Conservation (phyloP, 768 basidiomycete genomes). For the Mycena crocata region DNA sequence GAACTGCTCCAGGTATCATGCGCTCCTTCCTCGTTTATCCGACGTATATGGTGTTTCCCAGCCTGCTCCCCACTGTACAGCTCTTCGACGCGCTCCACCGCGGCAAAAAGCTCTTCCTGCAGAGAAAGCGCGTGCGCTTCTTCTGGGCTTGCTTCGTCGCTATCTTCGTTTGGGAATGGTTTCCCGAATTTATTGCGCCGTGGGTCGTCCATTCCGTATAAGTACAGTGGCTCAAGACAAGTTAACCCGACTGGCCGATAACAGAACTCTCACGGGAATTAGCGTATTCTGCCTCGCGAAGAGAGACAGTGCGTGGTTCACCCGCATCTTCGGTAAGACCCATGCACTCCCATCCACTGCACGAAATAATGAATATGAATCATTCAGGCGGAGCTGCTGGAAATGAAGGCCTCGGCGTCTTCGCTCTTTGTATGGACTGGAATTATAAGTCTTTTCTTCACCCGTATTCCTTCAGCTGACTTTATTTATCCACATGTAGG, state of each 20-base stretch:
- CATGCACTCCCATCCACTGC: not conserved
- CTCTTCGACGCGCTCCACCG: conserved; percentile 62
- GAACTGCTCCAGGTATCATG: conserved; percentile 12
- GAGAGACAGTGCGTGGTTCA: conserved; percentile 59
- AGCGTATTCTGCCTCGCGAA: conserved; percentile 69
- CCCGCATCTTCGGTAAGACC: conserved; percentile 61
- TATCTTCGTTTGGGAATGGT: conserved; percentile 68
- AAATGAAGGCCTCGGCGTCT: conserved; percentile 71
- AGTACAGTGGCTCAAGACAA: too few species aligned
- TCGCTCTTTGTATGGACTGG: conserved; percentile 73
- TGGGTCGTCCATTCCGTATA: too few species aligned
- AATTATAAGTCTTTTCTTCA: conserved; percentile 47
- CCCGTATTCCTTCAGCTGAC: not conserved
- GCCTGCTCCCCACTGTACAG: conserved; percentile 45
- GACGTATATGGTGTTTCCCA: conserved; percentile 57
- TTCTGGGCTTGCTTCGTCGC: conserved; percentile 64
- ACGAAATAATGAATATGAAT: not conserved
- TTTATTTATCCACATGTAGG: not conserved
- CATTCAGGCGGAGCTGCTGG: conserved; percentile 61
- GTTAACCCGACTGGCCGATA: not conserved
- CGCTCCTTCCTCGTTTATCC: conserved; percentile 21
- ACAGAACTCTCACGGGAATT: conserved; percentile 63
- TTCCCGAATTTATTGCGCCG: conserved; percentile 52
- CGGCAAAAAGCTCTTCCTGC: conserved; percentile 53
- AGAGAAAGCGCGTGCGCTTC: conserved; percentile 65